These are phyloP conservation scores for Forsythia suspensa DNA, from an alignment of 257 asterid species.

Conservation along the genomic window DNA sequence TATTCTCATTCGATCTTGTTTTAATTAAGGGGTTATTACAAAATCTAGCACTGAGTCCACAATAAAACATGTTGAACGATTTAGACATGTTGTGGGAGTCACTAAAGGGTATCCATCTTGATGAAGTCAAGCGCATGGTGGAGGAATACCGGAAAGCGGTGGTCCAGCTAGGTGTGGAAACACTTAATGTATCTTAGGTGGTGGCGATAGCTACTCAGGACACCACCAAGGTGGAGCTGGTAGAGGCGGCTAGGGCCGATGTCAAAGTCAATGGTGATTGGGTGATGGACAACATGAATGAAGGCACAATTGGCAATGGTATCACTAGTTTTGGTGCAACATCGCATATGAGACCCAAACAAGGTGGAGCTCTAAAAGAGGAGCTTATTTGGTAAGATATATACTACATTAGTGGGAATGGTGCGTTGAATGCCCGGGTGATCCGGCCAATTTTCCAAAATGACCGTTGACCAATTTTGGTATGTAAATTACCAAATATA, in stretches of 20 bases:
- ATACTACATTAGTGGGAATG: too few relatives aligned
- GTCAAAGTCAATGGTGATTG: slow-evolving; percentile 29
- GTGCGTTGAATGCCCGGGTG: too few relatives aligned
- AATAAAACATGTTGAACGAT: slow-evolving; percentile 17
- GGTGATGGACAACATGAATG: slow-evolving; percentile 24
- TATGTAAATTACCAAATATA: too few relatives aligned
- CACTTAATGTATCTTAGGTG: slow-evolving; percentile 23
- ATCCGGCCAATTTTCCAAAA: too few relatives aligned
- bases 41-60: not conserved
- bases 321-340: slow-evolving; percentile 33
- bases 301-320: slow-evolving; percentile 23
- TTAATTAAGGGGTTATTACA: too few relatives aligned
- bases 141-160: slow-evolving; percentile 22
- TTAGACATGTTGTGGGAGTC: slow-evolving; percentile 20
- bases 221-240: slow-evolving; percentile 18
- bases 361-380: slow-evolving; percentile 27
- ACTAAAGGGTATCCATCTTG: slow-evolving; percentile 25
- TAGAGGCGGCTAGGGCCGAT: slow-evolving; percentile 20
- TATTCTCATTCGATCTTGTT: not conserved
- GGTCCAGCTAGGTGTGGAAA: slow-evolving; percentile 26
- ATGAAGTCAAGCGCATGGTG: slow-evolving; percentile 27
- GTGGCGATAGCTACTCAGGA: slow-evolving; percentile 23
- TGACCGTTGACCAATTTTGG: too few relatives aligned
- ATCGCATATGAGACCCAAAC: slow-evolving; percentile 27
- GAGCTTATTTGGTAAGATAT: slow-evolving; percentile 7